Conservation (phyloP, 805 yeast species). For the Sugiyamaella qingdaonensis region DNA sequence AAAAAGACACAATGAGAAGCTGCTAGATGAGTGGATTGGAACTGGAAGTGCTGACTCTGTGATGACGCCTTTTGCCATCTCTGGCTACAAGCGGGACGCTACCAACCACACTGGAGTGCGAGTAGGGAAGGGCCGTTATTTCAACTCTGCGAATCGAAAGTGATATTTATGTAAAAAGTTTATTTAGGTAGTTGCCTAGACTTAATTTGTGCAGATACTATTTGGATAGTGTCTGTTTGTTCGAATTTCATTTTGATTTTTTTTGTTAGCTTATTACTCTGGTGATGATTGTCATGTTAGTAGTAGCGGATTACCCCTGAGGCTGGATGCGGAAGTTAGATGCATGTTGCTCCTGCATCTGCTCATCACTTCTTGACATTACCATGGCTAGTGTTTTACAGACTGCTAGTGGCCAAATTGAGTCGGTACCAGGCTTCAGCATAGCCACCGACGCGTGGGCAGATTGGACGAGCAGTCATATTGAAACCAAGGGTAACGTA, state of each 20-base stretch:
- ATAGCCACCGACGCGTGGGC: conserved; percentile 54
- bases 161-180: not conserved
- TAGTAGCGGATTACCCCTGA: no score
- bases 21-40: conserved; percentile 84
- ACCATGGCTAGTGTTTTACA: not conserved
- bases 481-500: conserved; percentile 46
- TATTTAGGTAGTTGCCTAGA: not conserved
- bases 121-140: conserved; percentile 82
- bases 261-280: no score
- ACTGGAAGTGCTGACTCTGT: conserved; percentile 81
- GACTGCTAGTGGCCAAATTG: conserved; percentile 26
- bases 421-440: conserved; percentile 56
- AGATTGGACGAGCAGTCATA: conserved; percentile 61
- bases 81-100: conserved; percentile 48
- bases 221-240: no score
- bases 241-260: no score
- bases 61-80: conserved; percentile 78
- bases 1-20: conserved; percentile 77
- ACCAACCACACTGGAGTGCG: conserved; percentile 57
- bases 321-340: no score
- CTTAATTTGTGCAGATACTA: not conserved
- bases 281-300: no score
- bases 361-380: not conserved
- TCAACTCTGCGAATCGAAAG: conserved; percentile 53
- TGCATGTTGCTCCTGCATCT: not conserved